A percentile compares a stretch with the other conserved stretches of the same genome.
These are phyloP conservation scores for Solanum chilense DNA, from an alignment of 257 asterid species.

Conservation along the genomic window DNA sequence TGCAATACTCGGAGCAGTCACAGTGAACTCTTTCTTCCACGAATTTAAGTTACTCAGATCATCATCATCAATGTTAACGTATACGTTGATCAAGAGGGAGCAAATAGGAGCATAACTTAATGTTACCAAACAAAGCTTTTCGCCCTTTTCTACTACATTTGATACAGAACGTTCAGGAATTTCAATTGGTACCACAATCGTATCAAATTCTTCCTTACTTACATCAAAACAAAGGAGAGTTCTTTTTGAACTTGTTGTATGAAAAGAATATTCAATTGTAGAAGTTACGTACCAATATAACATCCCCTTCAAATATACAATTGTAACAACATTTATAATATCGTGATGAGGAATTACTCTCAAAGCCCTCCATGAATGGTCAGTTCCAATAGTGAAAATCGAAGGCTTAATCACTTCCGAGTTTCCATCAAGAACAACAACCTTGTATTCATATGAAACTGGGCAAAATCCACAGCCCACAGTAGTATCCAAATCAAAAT, in stretches of 20 bases:
- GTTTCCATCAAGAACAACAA: background rate
- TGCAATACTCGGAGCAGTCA: background rate
- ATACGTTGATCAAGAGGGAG: background rate
- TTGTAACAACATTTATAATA: rapidly evolving
- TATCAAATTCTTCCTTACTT: background rate
- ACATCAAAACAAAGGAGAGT: background rate
- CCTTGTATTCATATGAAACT: background rate
- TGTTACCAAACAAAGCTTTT: background rate
- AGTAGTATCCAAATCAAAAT: background rate
- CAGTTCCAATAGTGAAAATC: background rate
- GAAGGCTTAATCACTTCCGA: background rate
- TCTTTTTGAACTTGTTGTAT: background rate
- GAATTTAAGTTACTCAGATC: background rate
- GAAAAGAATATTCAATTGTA: background rate
- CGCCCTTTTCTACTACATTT: background rate
- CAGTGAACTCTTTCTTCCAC: background rate
- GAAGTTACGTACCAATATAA: background rate
- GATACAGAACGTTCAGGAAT: background rate
- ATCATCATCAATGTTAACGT: background rate
- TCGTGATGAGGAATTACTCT: background rate
- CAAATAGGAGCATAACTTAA: background rate
- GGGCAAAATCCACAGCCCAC: background rate
- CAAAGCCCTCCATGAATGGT: background rate
- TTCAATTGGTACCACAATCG: background rate
- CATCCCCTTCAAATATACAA: background rate